These are phyloP conservation scores for Pythium periplocum DNA, from an alignment of 352 stramenopile species.

Conservation along the genomic window DNA sequence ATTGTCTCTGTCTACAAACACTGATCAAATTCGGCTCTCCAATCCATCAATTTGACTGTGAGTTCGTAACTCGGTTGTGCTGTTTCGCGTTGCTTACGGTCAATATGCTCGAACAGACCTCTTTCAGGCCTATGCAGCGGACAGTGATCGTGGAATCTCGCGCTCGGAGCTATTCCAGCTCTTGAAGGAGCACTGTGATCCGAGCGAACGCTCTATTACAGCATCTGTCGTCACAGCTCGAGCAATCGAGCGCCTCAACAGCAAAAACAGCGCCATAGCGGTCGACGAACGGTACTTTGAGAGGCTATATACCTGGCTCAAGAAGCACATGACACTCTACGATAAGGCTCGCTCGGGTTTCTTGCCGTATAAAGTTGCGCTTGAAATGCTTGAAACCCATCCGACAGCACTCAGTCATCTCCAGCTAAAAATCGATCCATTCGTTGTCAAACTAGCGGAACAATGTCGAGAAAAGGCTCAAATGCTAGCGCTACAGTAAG, in stretches of 20 bases:
- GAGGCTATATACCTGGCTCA: constrained; percentile 67
- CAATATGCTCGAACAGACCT: constrained; percentile 26
- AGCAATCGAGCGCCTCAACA: neutral
- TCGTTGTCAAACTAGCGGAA: constrained; percentile 38
- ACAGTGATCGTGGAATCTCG: constrained; percentile 53
- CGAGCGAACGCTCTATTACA: no score
- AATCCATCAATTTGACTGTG: constrained; percentile 57
- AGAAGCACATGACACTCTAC: constrained; percentile 55
- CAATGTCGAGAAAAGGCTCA: constrained; percentile 37
- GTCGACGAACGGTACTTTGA: constrained; percentile 47
- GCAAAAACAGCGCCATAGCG: constrained; percentile 6
- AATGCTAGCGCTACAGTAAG: constrained; percentile 15
- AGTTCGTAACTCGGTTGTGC: neutral
- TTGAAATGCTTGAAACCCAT: constrained; percentile 45
- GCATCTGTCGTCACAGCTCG: neutral
- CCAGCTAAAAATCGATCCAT: constrained; percentile 37
- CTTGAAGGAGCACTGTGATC: constrained; percentile 45
- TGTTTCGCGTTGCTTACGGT: no score
- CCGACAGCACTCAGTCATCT: constrained; percentile 35
- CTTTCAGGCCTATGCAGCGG: constrained; percentile 44
- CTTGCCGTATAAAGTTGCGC: constrained; percentile 22
- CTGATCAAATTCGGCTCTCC: constrained; percentile 36
- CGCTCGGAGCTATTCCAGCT: constrained; percentile 45
- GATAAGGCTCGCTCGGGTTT: constrained; percentile 31
- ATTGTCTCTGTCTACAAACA: constrained; percentile 34